Evolutionary conservation across 208 protist species (phyloP).

Genomic region (Leishmania martiniquensis): DNA sequence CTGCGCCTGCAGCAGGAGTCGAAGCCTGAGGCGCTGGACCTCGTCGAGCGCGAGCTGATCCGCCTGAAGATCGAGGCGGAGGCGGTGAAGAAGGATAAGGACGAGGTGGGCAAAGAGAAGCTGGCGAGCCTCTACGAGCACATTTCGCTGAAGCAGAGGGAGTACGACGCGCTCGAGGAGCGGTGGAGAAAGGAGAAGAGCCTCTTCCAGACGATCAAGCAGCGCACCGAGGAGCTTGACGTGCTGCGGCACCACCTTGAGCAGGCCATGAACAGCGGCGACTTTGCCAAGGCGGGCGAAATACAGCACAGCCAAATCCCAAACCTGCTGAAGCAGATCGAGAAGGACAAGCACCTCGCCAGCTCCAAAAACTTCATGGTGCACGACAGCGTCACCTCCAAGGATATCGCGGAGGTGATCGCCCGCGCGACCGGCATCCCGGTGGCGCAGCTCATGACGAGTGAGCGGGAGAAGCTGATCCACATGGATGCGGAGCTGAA

Average conservation of each 20-base stretch:
- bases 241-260: constrained; percentile 83
- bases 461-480: constrained; percentile 92
- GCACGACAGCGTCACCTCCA: constrained; percentile 93
- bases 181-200: constrained; percentile 89
- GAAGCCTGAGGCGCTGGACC: constrained; percentile 96
- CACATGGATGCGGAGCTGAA: constrained; percentile 89
- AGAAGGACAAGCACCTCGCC: constrained; percentile 82
- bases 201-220: constrained; percentile 90
- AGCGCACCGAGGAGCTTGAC: constrained; percentile 92
- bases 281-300: constrained; percentile 83
- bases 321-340: constrained; percentile 85
- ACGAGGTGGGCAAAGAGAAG: constrained; percentile 88
- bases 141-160: constrained; percentile 73
- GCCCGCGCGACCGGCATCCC: constrained; percentile 98
- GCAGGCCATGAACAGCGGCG: constrained; percentile 74
- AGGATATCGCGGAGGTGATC: constrained; percentile 96
- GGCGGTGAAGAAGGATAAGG: constrained; percentile 95
- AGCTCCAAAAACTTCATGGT: constrained; percentile 95
- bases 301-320: constrained; percentile 81
- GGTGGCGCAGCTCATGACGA: constrained; percentile 87
- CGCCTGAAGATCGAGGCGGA: constrained; percentile 93
- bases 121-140: constrained; percentile 73
- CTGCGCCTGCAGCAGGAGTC: constrained; percentile 95
- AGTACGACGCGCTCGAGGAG: constrained; percentile 86
- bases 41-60: constrained; percentile 91